Evolutionary conservation across 78 protist species (phyloP).

Genomic region (Andalucia godoyi): DNA sequence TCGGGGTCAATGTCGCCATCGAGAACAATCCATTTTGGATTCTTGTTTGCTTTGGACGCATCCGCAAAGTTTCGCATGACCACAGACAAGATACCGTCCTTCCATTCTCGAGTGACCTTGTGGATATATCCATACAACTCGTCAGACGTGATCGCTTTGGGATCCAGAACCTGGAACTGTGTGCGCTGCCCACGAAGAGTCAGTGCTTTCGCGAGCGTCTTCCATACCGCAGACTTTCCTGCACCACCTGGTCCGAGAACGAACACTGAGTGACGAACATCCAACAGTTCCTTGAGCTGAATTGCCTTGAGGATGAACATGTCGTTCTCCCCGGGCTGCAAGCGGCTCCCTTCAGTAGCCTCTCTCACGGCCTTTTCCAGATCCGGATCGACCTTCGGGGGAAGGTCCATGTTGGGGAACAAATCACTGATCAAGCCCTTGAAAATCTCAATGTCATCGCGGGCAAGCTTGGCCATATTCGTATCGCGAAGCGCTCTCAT

Average conservation of each 20-base stretch:
- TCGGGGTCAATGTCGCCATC: slow-evolving; percentile 77
- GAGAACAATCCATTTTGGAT: slow-evolving; percentile 57
- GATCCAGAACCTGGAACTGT: slow-evolving; percentile 14
- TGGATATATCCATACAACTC: slow-evolving; percentile 58
- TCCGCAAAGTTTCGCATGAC: slow-evolving; percentile 33
- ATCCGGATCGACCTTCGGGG: slow-evolving; percentile 21
- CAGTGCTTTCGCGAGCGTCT: slow-evolving; percentile 22
- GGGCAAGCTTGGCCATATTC: slow-evolving; percentile 56
- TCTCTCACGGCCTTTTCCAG: slow-evolving; percentile 26
- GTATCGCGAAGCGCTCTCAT: slow-evolving; percentile 80
- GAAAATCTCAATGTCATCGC: slow-evolving; percentile 58
- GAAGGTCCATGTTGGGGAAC: slow-evolving; percentile 43
- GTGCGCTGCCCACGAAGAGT: slow-evolving; percentile 3
- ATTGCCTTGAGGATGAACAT: slow-evolving; percentile 52
- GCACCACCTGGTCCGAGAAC: slow-evolving; percentile 62
- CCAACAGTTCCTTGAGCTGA: slow-evolving; percentile 59
- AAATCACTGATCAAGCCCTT: slow-evolving; percentile 56
- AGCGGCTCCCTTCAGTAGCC: neutral
- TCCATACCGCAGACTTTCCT: slow-evolving; percentile 51
- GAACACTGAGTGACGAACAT: slow-evolving; percentile 69
- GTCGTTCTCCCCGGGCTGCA: slow-evolving; percentile 53
- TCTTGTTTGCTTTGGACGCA: neutral
- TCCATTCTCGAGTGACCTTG: slow-evolving; percentile 31
- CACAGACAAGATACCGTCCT: slow-evolving; percentile 45
- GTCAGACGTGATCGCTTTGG: slow-evolving; percentile 46